These are phyloP conservation scores for Elongisporangium senticosum DNA, from an alignment of 352 stramenopile species.

Conservation along the genomic window DNA sequence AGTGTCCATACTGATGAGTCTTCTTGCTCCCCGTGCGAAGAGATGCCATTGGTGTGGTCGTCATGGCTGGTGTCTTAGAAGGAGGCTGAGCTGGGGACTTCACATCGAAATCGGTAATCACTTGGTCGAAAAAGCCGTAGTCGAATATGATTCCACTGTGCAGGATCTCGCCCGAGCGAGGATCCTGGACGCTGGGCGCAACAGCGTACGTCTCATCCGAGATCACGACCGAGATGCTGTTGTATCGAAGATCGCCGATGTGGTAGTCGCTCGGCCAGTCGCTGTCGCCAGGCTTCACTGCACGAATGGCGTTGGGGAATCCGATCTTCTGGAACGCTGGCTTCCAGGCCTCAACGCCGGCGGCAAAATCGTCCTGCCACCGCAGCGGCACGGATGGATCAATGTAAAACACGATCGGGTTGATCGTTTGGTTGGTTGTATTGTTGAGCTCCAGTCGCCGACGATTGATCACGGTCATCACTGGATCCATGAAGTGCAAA, in stretches of 20 bases:
- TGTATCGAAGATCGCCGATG: conserved; percentile 81
- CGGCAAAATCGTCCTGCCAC: conserved; percentile 56
- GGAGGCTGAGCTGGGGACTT: conserved; percentile 31
- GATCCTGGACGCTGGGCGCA: conserved; percentile 63
- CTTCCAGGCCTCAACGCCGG: conserved; percentile 69
- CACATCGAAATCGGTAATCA: conserved; percentile 47
- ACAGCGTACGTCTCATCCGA: conserved; percentile 70
- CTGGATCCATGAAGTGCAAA: conserved; percentile 45
- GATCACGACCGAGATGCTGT: conserved; percentile 84
- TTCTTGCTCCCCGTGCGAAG: neutral
- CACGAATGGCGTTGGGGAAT: conserved; percentile 64
- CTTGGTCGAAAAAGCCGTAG: conserved; percentile 80
- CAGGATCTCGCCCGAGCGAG: conserved; percentile 80
- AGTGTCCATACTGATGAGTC: conserved; percentile 21
- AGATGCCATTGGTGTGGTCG: neutral
- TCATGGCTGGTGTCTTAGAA: conserved; percentile 1
- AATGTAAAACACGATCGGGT: conserved; percentile 77
- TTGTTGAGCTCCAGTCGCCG: conserved; percentile 48
- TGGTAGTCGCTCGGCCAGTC: conserved; percentile 80
- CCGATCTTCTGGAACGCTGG: conserved; percentile 73
- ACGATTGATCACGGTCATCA: conserved; percentile 67
- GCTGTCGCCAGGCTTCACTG: conserved; percentile 49
- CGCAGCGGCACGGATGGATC: conserved; percentile 71
- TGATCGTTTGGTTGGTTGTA: conserved; percentile 23
- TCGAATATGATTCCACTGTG: conserved; percentile 85